Conservation (phyloP, 2,329 filamentous ascomycete genomes). For the Neonectria punicea region DNA sequence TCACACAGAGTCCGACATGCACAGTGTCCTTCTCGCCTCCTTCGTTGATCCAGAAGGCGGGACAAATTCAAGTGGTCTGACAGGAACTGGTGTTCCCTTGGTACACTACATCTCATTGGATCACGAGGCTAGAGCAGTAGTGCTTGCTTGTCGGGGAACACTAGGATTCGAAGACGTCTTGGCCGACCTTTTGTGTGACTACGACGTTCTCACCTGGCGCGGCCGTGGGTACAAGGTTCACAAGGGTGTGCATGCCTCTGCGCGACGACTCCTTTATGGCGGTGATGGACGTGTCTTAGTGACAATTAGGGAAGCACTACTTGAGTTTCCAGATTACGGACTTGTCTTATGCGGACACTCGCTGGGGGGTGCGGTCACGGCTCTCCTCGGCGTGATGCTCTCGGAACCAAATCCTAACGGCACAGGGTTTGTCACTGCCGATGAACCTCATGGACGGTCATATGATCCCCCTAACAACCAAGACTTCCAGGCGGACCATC, state of each 20-base stretch:
- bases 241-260: slow-evolving; percentile 79
- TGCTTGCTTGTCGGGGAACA: slow-evolving; percentile 78
- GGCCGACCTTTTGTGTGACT: slow-evolving; percentile 79
- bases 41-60: slow-evolving; percentile 77
- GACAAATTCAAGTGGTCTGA: slow-evolving; percentile 71
- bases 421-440: slow-evolving; percentile 71
- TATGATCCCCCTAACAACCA: slow-evolving; percentile 47
- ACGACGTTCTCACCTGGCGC: slow-evolving; percentile 72
- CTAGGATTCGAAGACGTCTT: slow-evolving; percentile 79
- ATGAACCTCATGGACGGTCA: slow-evolving; percentile 56
- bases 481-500: slow-evolving; percentile 43
- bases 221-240: slow-evolving; percentile 75
- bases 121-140: slow-evolving; percentile 76
- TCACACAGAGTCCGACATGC: slow-evolving; percentile 67
- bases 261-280: slow-evolving; percentile 73
- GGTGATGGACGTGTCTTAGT: slow-evolving; percentile 73
- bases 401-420: slow-evolving; percentile 68
- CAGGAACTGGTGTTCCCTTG: slow-evolving; percentile 73
- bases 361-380: slow-evolving; percentile 75
- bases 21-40: slow-evolving; percentile 73
- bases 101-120: slow-evolving; percentile 80
- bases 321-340: slow-evolving; percentile 75
- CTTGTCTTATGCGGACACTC: slow-evolving; percentile 77
- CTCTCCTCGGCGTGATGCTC: slow-evolving; percentile 76
- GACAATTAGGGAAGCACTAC: slow-evolving; percentile 72